Base-by-base conservation (phyloP, 148 eudicot genomes). In the Rhododendron griersonianum region DNA sequence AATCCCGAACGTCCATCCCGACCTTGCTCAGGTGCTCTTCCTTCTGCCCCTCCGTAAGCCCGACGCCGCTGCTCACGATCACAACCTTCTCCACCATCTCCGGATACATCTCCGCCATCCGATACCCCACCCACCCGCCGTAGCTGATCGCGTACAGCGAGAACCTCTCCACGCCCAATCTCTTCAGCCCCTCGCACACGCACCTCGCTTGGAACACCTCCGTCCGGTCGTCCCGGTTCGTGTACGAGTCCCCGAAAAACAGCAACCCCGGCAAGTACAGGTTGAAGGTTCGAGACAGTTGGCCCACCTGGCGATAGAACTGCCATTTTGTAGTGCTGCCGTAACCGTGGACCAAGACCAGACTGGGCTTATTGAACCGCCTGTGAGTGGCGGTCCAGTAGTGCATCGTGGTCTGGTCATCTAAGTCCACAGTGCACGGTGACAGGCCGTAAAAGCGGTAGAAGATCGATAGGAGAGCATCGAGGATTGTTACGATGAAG, bases 71-170 rank as follows among this genome's bases (percentile, higher is more conserved):
- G 82, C 95, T 92, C 57, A 91, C 93, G 10, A 95, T 93, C 93
- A 93, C 93, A 6, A 87, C 85, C 89, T 69, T 94, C 85, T 93
- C 93, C 79, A 94, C 91, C 87, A 45, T 65, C 67, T 85, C 85
- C 47, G 92, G 92, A 2, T 84, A 88, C 78, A 91, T 91, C 92
- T 87, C 91, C 1, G 94, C 98, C 98, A 94, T 92, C 74, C 90
- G 84, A 83, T 90, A 92, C 53, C 88, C 95, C 50, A 94, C 96
- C 87, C 87, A 95, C 7, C 96, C 96, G 1, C 98, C 98, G 44
- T 95, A 95, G 30, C 98, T 94, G 7, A 93, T 89, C 13, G 88
- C 88, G 84, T 87, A 92, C 85, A 95, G 85, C 76, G 89, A 81
- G 53, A 84, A 93, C 89, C 33, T 87, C 80, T 85, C 87, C 87